Percentiles rank a stretch among this genome's conserved stretches.
phyloP scores from a whole-genome alignment of 768 basidiomycete species.

The Mycena polygramma region DNA sequence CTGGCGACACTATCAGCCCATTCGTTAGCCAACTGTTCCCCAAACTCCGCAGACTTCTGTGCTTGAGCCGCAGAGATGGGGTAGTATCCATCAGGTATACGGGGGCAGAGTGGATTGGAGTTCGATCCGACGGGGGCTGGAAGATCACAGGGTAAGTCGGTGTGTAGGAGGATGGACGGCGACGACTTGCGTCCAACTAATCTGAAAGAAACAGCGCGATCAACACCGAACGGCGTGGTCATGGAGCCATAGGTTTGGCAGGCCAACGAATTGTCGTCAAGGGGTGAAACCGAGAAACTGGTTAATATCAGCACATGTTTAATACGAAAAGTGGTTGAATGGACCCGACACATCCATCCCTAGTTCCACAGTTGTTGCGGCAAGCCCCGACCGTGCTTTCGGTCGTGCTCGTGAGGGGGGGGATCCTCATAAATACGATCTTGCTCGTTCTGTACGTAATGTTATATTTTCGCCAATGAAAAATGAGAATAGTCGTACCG shows the following conservation, averaged over 20 bases:
- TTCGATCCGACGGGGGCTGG: slow-evolving; percentile 6
- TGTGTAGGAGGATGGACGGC: background rate
- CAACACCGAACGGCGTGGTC: background rate
- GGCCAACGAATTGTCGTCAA: background rate
- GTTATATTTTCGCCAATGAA: background rate
- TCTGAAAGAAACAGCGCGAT: slow-evolving; percentile 11
- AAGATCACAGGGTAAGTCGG: background rate
- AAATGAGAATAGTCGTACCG: slow-evolving; percentile 1
- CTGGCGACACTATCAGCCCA: slow-evolving; percentile 1
- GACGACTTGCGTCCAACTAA: slow-evolving; percentile 1
- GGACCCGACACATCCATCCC: slow-evolving; percentile 3
- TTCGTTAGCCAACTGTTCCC: slow-evolving; percentile 1
- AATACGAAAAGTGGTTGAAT: background rate
- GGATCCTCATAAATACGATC: slow-evolving; percentile 1
- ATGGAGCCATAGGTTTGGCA: background rate
- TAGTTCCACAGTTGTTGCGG: background rate
- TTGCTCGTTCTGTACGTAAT: background rate
- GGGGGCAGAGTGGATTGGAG: slow-evolving; percentile 7
- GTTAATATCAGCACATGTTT: background rate
- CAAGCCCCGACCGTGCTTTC: slow-evolving; percentile 3
- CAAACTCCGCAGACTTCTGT: background rate
- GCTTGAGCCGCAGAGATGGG: background rate
- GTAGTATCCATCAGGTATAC: slow-evolving; percentile 2
- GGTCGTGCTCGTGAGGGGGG: background rate
- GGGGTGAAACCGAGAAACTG: slow-evolving; percentile 6